Percentiles rank a stretch among this genome's conserved stretches.
phyloP scores from a whole-genome alignment of 2,329 filamentous ascomycete genomes.

The Ceratocystis smalleyi region DNA sequence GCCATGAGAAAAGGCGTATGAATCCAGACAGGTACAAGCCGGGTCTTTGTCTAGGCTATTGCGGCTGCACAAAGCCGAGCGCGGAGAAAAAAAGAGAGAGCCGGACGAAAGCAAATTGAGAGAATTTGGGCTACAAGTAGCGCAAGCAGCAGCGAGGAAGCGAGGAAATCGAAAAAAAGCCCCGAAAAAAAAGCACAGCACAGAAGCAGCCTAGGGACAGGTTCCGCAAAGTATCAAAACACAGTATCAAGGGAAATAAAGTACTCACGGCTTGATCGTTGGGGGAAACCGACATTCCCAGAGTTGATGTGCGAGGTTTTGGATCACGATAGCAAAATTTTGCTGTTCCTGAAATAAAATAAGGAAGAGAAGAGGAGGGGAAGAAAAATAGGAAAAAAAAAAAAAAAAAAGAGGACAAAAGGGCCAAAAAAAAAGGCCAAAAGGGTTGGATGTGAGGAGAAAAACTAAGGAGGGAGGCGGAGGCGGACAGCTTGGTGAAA shows the following conservation, averaged over 20 bases:
- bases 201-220: neutral
- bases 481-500: neutral
- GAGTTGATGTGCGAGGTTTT: neutral
- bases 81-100: neutral
- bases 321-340: neutral
- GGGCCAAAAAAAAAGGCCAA: neutral
- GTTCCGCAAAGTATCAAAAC: too few relatives aligned
- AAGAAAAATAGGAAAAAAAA: neutral
- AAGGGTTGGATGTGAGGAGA: neutral
- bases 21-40: neutral
- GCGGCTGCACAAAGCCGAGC: neutral
- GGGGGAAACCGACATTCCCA: neutral
- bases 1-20: neutral
- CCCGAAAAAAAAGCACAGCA: too few relatives aligned
- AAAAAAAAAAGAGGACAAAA: neutral
- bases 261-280: constrained; percentile 1
- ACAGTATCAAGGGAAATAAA: neutral
- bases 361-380: neutral
- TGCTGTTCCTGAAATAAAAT: neutral
- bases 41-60: neutral
- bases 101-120: neutral
- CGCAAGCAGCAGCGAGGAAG: neutral
- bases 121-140: neutral
- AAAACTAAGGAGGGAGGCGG: neutral
- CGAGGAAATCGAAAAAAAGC: neutral